Evolutionary conservation across 2,329 filamentous ascomycete species (phyloP).

Genomic region (Monilinia aucupariae): DNA sequence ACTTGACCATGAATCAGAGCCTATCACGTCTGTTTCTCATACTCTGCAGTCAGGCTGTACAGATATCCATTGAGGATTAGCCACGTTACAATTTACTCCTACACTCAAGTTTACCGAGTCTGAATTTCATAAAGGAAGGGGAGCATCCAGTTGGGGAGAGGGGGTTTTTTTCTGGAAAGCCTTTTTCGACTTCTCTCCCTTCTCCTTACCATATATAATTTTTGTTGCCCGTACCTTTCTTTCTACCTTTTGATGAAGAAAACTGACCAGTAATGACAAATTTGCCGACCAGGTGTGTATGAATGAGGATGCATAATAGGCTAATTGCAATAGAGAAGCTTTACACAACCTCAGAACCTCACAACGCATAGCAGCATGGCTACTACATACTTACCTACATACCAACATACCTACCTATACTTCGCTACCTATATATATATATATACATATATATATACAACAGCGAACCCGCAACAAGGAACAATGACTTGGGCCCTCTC

Average conservation of each 20-base stretch:
- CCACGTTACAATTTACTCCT: conserved; percentile 34
- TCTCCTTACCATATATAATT: conserved; percentile 8
- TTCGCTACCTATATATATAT: not conserved
- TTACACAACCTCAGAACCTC: conserved; percentile 7
- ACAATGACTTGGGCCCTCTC: not conserved
- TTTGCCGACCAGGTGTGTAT: conserved; percentile 11
- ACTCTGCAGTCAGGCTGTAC: conserved; percentile 33
- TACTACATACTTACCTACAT: not conserved
- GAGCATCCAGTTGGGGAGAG: conserved; percentile 18
- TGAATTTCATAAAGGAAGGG: conserved; percentile 30
- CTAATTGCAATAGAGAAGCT: conserved; percentile 15
- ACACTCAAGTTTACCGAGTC: conserved; percentile 25
- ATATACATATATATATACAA: not conserved
- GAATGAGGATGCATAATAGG: conserved; percentile 7
- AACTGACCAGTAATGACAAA: conserved; percentile 15
- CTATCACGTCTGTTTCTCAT: conserved; percentile 32
- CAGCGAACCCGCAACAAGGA: conserved; percentile 6
- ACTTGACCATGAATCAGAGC: conserved; percentile 27
- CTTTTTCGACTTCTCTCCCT: conserved; percentile 18
- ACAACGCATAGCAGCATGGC: conserved; percentile 1
- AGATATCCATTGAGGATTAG: conserved; percentile 34
- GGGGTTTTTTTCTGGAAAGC: conserved; percentile 10
- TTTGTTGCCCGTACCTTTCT: conserved; percentile 1
- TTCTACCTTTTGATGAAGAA: conserved; percentile 4
- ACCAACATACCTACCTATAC: not conserved